Evolutionary conservation across 108 stramenopile species (phyloP), one percentile per base, ranked within the genome.

Genomic region (Skeletonema potamos): DNA sequence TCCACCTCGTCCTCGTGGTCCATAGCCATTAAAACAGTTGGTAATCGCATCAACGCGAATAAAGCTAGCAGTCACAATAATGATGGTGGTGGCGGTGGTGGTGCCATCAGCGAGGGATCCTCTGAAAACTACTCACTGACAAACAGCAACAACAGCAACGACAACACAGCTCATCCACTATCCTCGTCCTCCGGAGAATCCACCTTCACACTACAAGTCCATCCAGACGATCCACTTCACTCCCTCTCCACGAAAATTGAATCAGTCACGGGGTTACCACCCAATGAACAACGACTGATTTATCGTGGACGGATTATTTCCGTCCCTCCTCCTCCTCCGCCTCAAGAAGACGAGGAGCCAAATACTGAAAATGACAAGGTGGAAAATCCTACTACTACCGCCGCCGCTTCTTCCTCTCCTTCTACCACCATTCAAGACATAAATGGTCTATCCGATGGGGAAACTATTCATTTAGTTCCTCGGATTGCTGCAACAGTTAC

Each of bases 401-500:
- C 27, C 20, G 13, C 56, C 12, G 5, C 68, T 39, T 11, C 43
- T 39, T 27, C 10, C 12, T 48, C 46, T 29, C 43, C 18, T 12
- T 32, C 57, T 22, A 13, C 20, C 10, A 27, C 73, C 10, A 57
- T 95, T 28, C 67, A 85, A 33, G 92, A 93, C 64, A 90, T 96
- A 61, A 77, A 44, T 15, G 95, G 95, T 10, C 58, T 96, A 30
- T 71, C 64, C 10, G 91, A 93, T 76, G 87, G 90, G 62, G 92
- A 96, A 15, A 93, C 95, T 0, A 92, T 96, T 62, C 95, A 96
- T 79, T 70, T 93, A 39, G 91, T 96, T 6, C 88, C 86, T 20
- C 82, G 85, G 33, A 78, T 83, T 18, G 74, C 70, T 1, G 30
- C 58, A 18, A 20, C 1, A 56, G 26, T 8, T 22, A 39, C 10